Evolutionary conservation across 179 eudicot species (phyloP), one percentile per base, ranked within the genome.

Genomic region (Drosera spatulata): DNA sequence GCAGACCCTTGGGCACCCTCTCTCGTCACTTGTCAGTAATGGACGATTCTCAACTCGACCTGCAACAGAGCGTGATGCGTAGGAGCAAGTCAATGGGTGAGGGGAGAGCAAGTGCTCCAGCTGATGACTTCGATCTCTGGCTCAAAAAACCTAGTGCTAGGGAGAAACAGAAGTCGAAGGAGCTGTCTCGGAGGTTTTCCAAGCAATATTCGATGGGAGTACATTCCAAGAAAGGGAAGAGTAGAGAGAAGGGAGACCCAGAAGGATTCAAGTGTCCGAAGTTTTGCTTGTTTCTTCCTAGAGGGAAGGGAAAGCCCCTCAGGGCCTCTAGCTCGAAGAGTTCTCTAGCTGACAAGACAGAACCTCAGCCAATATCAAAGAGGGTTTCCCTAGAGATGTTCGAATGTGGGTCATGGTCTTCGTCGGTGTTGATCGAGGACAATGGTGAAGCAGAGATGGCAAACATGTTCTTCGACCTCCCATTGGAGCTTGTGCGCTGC

Each of bases 401-500:
- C 39, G 95, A 90, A 15, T 90, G 97, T 3, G 97, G 84, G 14
- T 87, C 97, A 2, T 88, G 87, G 87, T 66, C 73, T 9, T 79
- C 96, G 8, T 73, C 86, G 0, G 78, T 73, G 8, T 65, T 78
- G 46, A 51, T 70, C n/a, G 55, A 71, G 7, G 77, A 61, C 0
- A 50, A 50, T 2, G 80, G 67, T 5, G n/a, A n/a, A n/a, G 80
- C 70, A n/a, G 78, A 73, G 41, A 53, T 82, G 0, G 58, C 77
- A 39, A 83, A 77, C 54, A 79, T 77, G n/a, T 86, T 80, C 75
- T 87, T 84, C 45, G 95, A 87, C 72, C 70, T 89, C 58, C 97
- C 97, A 6, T 39, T 82, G 73, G 97, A 89, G 74, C 55, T 89
- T 69, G 79, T 89, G 12, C 68, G 79, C 41, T 76, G 78, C 59